Conservation (phyloP, 1,139 yeast species). For the Saccharomyces pastorianus region DNA sequence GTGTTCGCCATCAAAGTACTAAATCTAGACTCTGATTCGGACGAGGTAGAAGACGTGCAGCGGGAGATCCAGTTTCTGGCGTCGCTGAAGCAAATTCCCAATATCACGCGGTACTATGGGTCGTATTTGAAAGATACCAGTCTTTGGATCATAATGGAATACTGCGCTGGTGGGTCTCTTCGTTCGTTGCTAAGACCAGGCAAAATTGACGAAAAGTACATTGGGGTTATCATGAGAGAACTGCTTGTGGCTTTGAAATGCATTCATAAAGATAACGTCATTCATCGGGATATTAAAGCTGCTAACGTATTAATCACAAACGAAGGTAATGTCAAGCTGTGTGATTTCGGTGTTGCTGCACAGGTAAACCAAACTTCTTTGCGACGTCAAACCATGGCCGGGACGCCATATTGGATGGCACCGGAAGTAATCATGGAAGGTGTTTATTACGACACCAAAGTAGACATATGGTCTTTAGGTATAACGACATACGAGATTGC, state of each 20-base stretch:
- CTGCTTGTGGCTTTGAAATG: constrained; percentile 65
- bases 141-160: constrained; percentile 96
- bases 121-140: constrained; percentile 79
- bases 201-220: constrained; percentile 72
- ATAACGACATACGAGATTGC: constrained; percentile 91
- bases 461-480: constrained; percentile 91
- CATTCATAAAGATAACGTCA: constrained; percentile 84
- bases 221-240: constrained; percentile 80
- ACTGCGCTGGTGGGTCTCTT: constrained; percentile 94
- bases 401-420: constrained; percentile 99
- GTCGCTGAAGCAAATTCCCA: constrained; percentile 75
- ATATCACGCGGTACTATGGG: constrained; percentile 88
- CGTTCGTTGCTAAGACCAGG: constrained; percentile 86
- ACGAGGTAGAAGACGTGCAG: constrained; percentile 91
- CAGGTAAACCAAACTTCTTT: constrained; percentile 69
- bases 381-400: constrained; percentile 91
- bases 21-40: constrained; percentile 86
- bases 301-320: constrained; percentile 86
- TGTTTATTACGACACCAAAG: constrained; percentile 71
- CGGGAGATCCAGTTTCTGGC: constrained; percentile 83
- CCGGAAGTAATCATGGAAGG: constrained; percentile 97
- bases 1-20: constrained; percentile 89
- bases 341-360: constrained; percentile 98
- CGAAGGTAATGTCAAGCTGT: constrained; percentile 82
- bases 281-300: constrained; percentile 92